Evolutionary conservation across 2,329 filamentous ascomycete species (phyloP), one percentile per base, ranked within the genome.

Genomic region (Colletotrichum sp.): DNA sequence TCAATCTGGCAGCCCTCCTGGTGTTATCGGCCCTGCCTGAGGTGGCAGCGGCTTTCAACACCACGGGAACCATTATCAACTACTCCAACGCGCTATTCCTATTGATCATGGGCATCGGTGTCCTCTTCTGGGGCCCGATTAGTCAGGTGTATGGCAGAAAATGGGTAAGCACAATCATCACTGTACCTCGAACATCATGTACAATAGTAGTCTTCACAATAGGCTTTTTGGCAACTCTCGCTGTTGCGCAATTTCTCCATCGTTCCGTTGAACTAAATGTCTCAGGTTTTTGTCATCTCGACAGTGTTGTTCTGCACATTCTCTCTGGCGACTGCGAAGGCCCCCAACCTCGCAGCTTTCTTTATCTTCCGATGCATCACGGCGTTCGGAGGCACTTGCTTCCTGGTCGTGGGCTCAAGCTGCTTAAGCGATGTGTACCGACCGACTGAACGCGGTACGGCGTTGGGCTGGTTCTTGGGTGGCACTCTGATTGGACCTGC

Each of bases 1-100:
- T 76, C 70, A 76, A 76, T 71, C 34, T 76, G 18, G 74, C 74
- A n/a, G 48, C 74, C 10, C 66, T 76, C 15, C 28, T 76, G 5
- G 74, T 96, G 10, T 84, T 96, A 15, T 90, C 94, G 1, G 94
- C 94, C 5, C 91, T 94, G 3, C 94, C 94, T 2, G 94, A 96
- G 82, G 92, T 96, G 7, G 93, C 94, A 2, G 82, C 82, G 5
- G 92, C 91, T 6, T 95, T 91, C 81, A 78, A 86, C 60, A 95
- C 93, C 0, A 93, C 91, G 0, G 93, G 92, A 5, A 90, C 90
- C 9, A 89, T 95, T 72, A 92, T 95, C 81, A 93, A 94, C 80
- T 83, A 93, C 43, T 91, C 89, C 78, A 95, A 94, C 84, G 93
- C 93, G 0, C 81, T 94, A 15, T 95, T 94, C 79, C 88, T 95